Base-by-base conservation (phyloP, 2,329 filamentous ascomycete species). In the Magnaporthiopsis rhizophila region DNA sequence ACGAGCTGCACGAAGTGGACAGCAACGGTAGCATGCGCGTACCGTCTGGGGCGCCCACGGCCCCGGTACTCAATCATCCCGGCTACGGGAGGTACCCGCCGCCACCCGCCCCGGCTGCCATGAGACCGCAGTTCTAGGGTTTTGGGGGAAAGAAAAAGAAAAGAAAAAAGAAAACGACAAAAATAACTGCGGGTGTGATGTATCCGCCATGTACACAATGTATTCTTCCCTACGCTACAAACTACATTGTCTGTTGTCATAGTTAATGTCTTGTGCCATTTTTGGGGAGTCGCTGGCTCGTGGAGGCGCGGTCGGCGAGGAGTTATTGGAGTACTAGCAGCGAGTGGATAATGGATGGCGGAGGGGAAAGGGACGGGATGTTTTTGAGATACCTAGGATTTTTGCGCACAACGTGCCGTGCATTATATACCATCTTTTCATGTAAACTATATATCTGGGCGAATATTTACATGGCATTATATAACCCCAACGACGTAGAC, bases 1-100 rank as follows among this genome's bases (percentile, higher is more conserved):
- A 82, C 63, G 83, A 85, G 73, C 72, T 84, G 70, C 75, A 79
- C 36, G 74, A 80, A 64, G 80, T 82, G 0, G 74, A 79, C 38
- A 72, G 71, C 59, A 73, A 72, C 28, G 74, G 71, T 4, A 73
- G 71, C 32, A 67, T 26, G 36, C 64, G 7, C n/a, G 32, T 28
- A 13, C 64, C 12, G 38, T 24, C 30, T 18, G 58, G 34, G 3
- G 26, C 61, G 60, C 71, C 62, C 66, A 66, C 77, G 62, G 74
- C 79, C 3, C 80, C 81, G 0, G 71, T 79, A 30, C 70, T 83
- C 57, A 74, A 74, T 30, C 81, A 83, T 62, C 81, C 81, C 0
- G 81, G 80, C 0, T 78, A 79, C 59, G 79, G 80, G 21, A 74
- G 79, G 65, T 71, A 75, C 32, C 58, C 45, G 18, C 36, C 58